Conservation (phyloP, 192 early-diverging fungal genomes). For the Rhizoclosmatium globosum region DNA sequence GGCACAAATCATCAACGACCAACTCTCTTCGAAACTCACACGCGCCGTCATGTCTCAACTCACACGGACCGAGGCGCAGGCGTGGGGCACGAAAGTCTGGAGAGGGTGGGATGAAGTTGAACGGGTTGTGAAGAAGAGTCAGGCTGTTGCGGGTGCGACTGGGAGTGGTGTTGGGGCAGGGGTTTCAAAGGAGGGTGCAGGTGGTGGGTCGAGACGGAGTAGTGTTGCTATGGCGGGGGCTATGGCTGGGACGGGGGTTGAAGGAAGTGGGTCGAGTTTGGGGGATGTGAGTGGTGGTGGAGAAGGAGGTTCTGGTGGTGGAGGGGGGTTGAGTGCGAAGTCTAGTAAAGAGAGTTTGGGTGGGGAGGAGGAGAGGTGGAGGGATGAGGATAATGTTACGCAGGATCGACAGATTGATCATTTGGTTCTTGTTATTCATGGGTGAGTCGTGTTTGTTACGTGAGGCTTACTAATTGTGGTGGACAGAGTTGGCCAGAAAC, state of each 20-base stretch:
- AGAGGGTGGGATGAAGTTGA: slow-evolving; percentile 81
- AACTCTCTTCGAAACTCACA: slow-evolving; percentile 65
- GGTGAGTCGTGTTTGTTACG: slow-evolving; percentile 41
- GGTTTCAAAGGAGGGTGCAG: slow-evolving; percentile 4
- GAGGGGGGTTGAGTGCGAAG: slow-evolving; percentile 39
- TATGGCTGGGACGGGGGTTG: not conserved
- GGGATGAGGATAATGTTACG: slow-evolving; percentile 56
- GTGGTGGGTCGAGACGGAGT: not conserved
- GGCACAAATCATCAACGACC: slow-evolving; percentile 73
- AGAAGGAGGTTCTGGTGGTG: not conserved
- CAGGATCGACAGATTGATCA: slow-evolving; percentile 77
- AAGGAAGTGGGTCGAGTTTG: not conserved
- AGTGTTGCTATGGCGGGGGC: not conserved
- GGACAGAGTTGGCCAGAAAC: slow-evolving; percentile 79
- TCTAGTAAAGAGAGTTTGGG: slow-evolving; percentile 56
- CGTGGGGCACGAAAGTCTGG: slow-evolving; percentile 72
- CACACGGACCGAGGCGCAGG: slow-evolving; percentile 27
- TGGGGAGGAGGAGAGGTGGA: slow-evolving; percentile 63
- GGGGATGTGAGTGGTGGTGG: not conserved
- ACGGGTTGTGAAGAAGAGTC: slow-evolving; percentile 50
- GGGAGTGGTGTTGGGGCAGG: slow-evolving; percentile 31
- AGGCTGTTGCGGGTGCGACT: slow-evolving; percentile 28
- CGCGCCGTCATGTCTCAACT: slow-evolving; percentile 69
- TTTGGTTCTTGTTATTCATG: slow-evolving; percentile 84
- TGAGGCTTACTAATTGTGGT: not conserved